Percentiles rank a stretch among this genome's conserved stretches.
Conservation (phyloP, 2,329 filamentous ascomycete species). For the Epichloe sp. region DNA sequence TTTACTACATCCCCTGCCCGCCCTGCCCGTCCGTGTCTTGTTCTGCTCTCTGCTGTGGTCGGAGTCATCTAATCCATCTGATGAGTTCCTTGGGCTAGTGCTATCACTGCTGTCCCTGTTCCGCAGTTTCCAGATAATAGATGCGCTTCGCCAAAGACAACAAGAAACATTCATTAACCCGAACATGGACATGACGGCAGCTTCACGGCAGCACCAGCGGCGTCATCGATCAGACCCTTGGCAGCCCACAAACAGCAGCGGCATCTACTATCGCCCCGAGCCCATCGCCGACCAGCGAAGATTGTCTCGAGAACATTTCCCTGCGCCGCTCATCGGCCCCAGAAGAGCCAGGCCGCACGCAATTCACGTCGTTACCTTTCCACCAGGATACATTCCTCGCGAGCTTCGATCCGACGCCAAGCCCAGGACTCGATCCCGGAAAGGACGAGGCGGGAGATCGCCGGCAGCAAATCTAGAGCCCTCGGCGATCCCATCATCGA, state of each 20-base stretch:
- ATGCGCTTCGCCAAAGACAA: neutral
- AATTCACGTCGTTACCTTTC: constrained; percentile 30
- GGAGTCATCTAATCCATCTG: neutral
- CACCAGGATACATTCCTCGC: constrained; percentile 29
- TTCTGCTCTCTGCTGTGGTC: neutral
- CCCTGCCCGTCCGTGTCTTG: neutral
- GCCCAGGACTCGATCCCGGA: neutral
- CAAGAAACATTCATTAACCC: neutral
- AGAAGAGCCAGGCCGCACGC: constrained; percentile 26
- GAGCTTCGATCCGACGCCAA: constrained; percentile 23
- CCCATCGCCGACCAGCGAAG: constrained; percentile 1
- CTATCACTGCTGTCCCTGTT: neutral
- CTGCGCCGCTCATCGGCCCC: constrained; percentile 25
- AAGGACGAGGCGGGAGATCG: neutral
- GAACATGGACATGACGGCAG: constrained; percentile 5
- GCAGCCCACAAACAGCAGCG: constrained; percentile 2
- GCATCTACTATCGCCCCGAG: constrained; percentile 7
- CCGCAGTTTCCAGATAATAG: neutral
- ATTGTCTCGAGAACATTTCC: constrained; percentile 13
- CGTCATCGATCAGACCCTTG: constrained; percentile 5
- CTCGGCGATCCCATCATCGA: neutral
- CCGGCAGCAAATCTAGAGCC: constrained; percentile 1
- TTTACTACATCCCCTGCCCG: neutral
- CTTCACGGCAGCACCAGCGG: neutral
- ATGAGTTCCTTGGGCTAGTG: neutral